Base-by-base conservation (phyloP, 306 rosid genomes). In the Vigna nakashimae region DNA sequence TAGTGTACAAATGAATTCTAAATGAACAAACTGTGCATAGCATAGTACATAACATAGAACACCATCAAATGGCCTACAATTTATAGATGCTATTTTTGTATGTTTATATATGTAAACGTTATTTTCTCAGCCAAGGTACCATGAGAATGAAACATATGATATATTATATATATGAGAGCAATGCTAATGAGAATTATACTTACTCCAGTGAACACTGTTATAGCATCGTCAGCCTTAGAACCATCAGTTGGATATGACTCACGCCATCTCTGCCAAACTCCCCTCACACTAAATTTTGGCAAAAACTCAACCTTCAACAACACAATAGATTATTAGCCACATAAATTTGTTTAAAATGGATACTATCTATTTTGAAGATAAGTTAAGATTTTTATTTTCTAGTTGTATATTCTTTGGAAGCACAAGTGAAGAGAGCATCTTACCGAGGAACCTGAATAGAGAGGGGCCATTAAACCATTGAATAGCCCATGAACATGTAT, bases 401-500 rank as follows among this genome's bases (percentile, higher is more conserved):
- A 52, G 38, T 22, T 34, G 68, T 59, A 26, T 43, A 71, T 64
- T 69, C 28, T 78, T 63, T 11, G 69, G 16, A 82, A 75, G 62
- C 13, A 67, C n/a, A 56, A 82, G 43, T 28, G 64, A 64, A 69
- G 42, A 75, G 7, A 60, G 71, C n/a, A 64, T 76, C 46, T 82
- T 92, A 95, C 98, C 91, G 89, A 83, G 84, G 97, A 89, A 59
- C 97, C 96, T 8, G 92, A 90, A 12, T 90, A 95, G 65, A 95
- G 90, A 79, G 98, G 97, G 73, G 98, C 97, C 78, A 92, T 76
- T 68, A 95, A 68, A 81, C 91, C 98, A 85, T 95, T 95, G 88
- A 95, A 95, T 79, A 95, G 85, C 80, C 98, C 98, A 68, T 95
- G 98, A 68, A 92, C 98, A 74, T 95, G 98, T 95, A 86, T 69